These are phyloP conservation scores for Eremochloa ophiuroides DNA, from an alignment of 176 grass and related monocot genomes.

Conservation along the genomic window DNA sequence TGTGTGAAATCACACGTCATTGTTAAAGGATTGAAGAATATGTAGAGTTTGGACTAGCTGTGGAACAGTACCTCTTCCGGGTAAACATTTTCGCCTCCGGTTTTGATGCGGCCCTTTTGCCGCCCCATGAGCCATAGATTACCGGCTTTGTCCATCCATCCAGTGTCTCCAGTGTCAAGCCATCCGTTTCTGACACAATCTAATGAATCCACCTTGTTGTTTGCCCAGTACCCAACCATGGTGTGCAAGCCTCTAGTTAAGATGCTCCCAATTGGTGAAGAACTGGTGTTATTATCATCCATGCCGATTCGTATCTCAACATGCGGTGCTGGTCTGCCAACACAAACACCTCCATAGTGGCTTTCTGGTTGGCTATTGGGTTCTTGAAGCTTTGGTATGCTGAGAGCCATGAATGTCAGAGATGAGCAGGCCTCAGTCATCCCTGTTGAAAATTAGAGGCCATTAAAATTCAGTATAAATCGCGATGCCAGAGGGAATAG, in stretches of 20 bases:
- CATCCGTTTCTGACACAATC: constrained; percentile 49
- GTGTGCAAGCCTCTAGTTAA: constrained; percentile 88
- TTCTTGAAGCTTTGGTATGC: constrained; percentile 27
- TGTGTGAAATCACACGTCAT: background rate
- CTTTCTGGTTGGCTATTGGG: background rate
- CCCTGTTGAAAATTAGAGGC: constrained; percentile 31
- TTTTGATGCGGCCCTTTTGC: constrained; percentile 76
- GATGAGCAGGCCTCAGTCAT: constrained; percentile 97
- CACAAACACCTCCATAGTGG: constrained; percentile 34
- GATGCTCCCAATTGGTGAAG: constrained; percentile 47
- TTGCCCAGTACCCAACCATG: constrained; percentile 58
- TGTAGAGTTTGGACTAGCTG: background rate
- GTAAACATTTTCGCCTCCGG: constrained; percentile 87
- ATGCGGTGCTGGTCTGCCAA: constrained; percentile 80
- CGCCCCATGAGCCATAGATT: constrained; percentile 74
- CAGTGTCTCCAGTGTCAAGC: constrained; percentile 81
- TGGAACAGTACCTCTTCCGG: constrained; percentile 73
- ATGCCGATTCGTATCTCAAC: constrained; percentile 49
- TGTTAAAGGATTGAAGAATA: background rate
- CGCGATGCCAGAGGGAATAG: background rate
- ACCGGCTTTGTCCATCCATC: constrained; percentile 50
- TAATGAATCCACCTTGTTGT: constrained; percentile 5
- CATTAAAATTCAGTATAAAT: background rate
- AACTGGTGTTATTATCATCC: background rate
- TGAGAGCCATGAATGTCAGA: constrained; percentile 66